These are phyloP conservation scores for Candida takata DNA, from an alignment of 805 yeast species.

Conservation along the genomic window DNA sequence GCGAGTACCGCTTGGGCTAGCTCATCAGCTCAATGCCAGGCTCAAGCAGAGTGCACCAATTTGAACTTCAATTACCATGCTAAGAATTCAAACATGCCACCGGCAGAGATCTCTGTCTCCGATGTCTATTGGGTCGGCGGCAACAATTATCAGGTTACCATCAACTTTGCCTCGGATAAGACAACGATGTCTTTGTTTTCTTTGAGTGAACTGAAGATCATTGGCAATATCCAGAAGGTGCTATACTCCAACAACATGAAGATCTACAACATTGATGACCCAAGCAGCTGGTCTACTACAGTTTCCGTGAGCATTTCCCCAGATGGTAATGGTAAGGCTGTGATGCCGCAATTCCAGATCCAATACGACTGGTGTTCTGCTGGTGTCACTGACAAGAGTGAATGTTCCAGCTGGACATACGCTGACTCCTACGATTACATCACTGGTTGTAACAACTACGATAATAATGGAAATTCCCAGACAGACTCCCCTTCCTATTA, in stretches of 20 bases:
- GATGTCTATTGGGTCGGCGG: conserved; percentile 11
- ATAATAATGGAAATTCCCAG: conserved; percentile 16
- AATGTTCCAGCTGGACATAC: conserved; percentile 17
- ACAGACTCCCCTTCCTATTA: conserved; percentile 17
- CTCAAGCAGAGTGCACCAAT: conserved; percentile 6
- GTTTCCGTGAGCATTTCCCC: conserved; percentile 3
- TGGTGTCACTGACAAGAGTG: conserved; percentile 16
- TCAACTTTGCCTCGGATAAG: conserved; percentile 8
- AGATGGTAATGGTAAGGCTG: conserved; percentile 4
- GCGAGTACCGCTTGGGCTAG: neutral
- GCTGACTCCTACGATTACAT: conserved; percentile 18
- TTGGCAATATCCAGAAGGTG: conserved; percentile 9
- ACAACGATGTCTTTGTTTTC: conserved; percentile 10
- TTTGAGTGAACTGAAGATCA: conserved; percentile 15
- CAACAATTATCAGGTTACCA: conserved; percentile 11
- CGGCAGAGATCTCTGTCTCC: conserved; percentile 9
- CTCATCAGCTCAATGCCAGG: conserved; percentile 3
- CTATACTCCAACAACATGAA: conserved; percentile 10
- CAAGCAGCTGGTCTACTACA: conserved; percentile 10
- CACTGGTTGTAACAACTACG: conserved; percentile 18
- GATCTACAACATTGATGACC: conserved; percentile 4
- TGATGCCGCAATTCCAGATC: conserved; percentile 14
- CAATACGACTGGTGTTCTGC: conserved; percentile 23
- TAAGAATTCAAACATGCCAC: conserved; percentile 8
- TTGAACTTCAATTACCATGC: conserved; percentile 12